A percentile compares a stretch with the other conserved stretches of the same genome.
Conservation (phyloP, 345 rosid species). For the Citrus sinensis region DVS_A1.0 CM039167.1:1778501-1779000, state of each 20-base stretch:
- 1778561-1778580: neutral
- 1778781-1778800: neutral
- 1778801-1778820: neutral
- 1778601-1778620: neutral
- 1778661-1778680: neutral
- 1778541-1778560: neutral
- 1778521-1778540: neutral
- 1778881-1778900: conserved; percentile 62
- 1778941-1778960: neutral
- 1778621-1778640: neutral
- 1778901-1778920: conserved; percentile 60
- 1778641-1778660: neutral
- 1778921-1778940: conserved; percentile 9
- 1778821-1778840: conserved; percentile 29
- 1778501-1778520: neutral
- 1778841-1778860: conserved; percentile 53
- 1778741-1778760: neutral
- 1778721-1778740: neutral
- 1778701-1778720: no score
- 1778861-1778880: conserved; percentile 52
- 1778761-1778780: neutral
- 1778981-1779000: neutral
- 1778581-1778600: neutral
- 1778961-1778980: conserved; percentile 14
- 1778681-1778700: neutral